phyloP scores from a whole-genome alignment of 495 filamentous ascomycete genomes.

The Tuber indicum region DNA sequence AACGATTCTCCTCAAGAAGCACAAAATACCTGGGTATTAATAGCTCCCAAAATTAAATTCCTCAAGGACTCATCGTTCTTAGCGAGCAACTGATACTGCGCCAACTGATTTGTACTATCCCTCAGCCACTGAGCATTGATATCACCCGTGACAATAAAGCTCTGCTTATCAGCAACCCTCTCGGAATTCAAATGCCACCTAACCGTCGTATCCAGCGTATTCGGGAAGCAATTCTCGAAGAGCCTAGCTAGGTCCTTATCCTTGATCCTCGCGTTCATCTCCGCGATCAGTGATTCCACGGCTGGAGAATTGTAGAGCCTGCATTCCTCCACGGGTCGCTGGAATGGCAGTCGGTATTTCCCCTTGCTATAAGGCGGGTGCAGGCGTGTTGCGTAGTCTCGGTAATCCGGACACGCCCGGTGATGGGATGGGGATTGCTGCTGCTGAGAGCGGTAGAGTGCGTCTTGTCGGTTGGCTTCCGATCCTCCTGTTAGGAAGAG shows the following conservation, averaged over 20 bases:
- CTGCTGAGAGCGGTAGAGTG: not conserved
- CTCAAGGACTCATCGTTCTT: slow-evolving; percentile 67
- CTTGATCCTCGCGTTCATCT: slow-evolving; percentile 70
- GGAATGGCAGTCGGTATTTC: slow-evolving; percentile 74
- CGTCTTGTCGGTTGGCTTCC: not conserved
- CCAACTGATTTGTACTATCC: slow-evolving; percentile 92
- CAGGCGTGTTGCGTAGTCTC: slow-evolving; percentile 47
- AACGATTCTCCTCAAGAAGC: not conserved
- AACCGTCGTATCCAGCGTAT: slow-evolving; percentile 88
- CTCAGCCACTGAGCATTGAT: slow-evolving; percentile 98
- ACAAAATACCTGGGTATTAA: slow-evolving; percentile 69
- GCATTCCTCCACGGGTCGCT: slow-evolving; percentile 71
- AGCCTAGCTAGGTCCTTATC: slow-evolving; percentile 85
- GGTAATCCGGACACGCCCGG: slow-evolving; percentile 53
- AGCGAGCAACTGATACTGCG: slow-evolving; percentile 79
- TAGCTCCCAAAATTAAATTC: slow-evolving; percentile 81
- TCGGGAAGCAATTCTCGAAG: slow-evolving; percentile 96
- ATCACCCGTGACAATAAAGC: slow-evolving; percentile 97
- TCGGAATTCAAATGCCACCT: slow-evolving; percentile 49
- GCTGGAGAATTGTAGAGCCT: slow-evolving; percentile 79
- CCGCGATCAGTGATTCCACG: slow-evolving; percentile 79
- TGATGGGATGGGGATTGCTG: slow-evolving; percentile 13
- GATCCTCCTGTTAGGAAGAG: not conserved
- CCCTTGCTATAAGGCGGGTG: slow-evolving; percentile 71
- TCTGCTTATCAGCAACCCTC: slow-evolving; percentile 53